These are phyloP conservation scores for Phoenix roebelenii DNA, from an alignment of 176 grass and related monocot genomes.

Conservation along the genomic window DNA sequence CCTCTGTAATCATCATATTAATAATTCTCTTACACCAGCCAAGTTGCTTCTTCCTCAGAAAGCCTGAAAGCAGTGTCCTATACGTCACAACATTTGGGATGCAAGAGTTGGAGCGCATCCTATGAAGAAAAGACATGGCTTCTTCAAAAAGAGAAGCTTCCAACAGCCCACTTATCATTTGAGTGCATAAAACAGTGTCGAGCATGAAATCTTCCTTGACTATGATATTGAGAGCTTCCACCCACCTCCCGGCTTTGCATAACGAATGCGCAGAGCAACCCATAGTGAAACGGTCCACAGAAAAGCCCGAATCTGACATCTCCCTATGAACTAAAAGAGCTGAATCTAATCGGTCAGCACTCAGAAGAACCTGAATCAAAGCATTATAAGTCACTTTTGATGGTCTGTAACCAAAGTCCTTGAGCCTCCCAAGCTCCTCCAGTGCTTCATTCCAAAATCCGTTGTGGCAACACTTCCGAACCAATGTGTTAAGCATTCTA, in stretches of 20 bases:
- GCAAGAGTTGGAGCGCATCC: constrained; percentile 78
- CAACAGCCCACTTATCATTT: constrained; percentile 92
- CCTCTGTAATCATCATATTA: constrained; percentile 92
- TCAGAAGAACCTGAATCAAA: constrained; percentile 66
- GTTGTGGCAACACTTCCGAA: constrained; percentile 47
- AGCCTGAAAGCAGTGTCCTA: constrained; percentile 72
- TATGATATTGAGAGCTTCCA: constrained; percentile 65
- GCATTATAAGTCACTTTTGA: constrained; percentile 54
- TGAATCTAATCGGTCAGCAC: constrained; percentile 46
- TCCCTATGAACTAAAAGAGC: constrained; percentile 71
- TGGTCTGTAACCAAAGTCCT: constrained; percentile 75
- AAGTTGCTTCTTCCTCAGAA: constrained; percentile 81
- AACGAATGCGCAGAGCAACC: constrained; percentile 55
- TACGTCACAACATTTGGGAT: constrained; percentile 88
- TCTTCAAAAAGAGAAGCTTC: constrained; percentile 91
- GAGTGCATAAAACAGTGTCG: constrained; percentile 70
- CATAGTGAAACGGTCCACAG: constrained; percentile 57
- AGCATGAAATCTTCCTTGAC: constrained; percentile 82
- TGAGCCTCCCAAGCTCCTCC: constrained; percentile 73
- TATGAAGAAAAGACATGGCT: constrained; percentile 81
- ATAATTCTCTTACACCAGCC: constrained; percentile 98
- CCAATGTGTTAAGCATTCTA: constrained; percentile 87
- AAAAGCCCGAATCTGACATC: constrained; percentile 65
- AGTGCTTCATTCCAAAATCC: constrained; percentile 58
- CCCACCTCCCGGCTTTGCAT: constrained; percentile 55